phyloP scores from a whole-genome alignment of 139 green algal genomes.

The Raphidocelis subcapitata region DNA sequence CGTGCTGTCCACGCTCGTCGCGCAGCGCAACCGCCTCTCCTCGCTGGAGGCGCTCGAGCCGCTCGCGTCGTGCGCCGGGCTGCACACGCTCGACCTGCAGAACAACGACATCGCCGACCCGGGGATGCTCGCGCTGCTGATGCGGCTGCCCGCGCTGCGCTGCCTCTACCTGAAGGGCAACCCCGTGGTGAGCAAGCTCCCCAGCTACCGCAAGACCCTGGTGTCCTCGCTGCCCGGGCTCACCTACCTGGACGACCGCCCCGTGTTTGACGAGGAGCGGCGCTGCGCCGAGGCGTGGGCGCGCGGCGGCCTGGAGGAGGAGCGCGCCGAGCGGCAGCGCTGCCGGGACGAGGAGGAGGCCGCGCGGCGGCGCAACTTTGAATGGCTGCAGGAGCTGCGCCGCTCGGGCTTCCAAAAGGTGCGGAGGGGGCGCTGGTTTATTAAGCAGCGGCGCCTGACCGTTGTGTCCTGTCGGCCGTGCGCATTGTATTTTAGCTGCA shows the following conservation, averaged over 20 bases:
- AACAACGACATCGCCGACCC: conserved; percentile 72
- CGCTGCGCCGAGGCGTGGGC: conserved; percentile 67
- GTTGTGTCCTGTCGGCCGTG: neutral
- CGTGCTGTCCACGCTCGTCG: conserved; percentile 64
- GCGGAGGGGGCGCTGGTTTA: too few species aligned
- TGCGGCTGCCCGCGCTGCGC: conserved; percentile 58
- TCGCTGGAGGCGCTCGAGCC: conserved; percentile 41
- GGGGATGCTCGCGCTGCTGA: conserved; percentile 44
- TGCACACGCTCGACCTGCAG: conserved; percentile 77
- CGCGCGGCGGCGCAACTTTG: conserved; percentile 59
- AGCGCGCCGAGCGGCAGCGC: conserved; percentile 63
- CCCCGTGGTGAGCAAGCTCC: conserved; percentile 66
- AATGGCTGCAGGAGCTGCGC: conserved; percentile 65
- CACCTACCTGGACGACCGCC: conserved; percentile 86
- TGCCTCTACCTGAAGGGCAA: conserved; percentile 92
- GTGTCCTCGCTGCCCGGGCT: conserved; percentile 60
- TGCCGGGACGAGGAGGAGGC: conserved; percentile 51
- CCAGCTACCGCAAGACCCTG: conserved; percentile 76
- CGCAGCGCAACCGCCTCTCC: conserved; percentile 63
- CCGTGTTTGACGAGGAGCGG: conserved; percentile 77
- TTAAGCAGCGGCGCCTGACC: neutral
- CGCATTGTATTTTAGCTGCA: neutral
- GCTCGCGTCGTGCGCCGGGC: conserved; percentile 41
- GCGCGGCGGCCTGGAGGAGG: conserved; percentile 68
- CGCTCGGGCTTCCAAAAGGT: conserved; percentile 66